Percentiles rank a stretch among this genome's conserved stretches.
These are phyloP conservation scores for Teunomyces pallodes DNA, from an alignment of 805 yeast genomes.

Conservation along the genomic window DNA sequence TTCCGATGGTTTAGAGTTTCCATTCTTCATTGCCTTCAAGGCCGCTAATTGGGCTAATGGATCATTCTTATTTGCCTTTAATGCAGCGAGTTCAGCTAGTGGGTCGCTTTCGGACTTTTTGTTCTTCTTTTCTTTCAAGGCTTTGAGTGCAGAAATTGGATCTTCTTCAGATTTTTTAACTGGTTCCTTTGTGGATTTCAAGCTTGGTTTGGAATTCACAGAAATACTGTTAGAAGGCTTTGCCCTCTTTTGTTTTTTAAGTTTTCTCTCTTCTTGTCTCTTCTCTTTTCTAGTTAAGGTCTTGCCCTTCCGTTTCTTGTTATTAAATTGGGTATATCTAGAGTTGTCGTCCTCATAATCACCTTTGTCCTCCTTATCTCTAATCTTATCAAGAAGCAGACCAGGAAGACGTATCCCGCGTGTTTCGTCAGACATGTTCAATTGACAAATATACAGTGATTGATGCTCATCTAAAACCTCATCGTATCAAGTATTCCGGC, in stretches of 20 bases:
- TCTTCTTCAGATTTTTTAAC: slow-evolving; percentile 8
- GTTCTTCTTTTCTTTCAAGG: slow-evolving; percentile 10
- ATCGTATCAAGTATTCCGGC: background rate
- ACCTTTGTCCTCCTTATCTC: slow-evolving; percentile 39
- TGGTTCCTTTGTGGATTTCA: slow-evolving; percentile 2
- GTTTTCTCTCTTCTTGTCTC: slow-evolving; percentile 32
- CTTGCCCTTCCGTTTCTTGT: slow-evolving; percentile 23
- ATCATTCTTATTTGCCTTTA: slow-evolving; percentile 15
- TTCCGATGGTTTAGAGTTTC: background rate
- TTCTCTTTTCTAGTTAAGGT: slow-evolving; percentile 32
- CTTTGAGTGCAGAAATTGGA: slow-evolving; percentile 13
- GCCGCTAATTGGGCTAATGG: slow-evolving; percentile 23
- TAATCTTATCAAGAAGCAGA: slow-evolving; percentile 49
- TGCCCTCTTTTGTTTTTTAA: slow-evolving; percentile 30
- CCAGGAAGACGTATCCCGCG: slow-evolving; percentile 61
- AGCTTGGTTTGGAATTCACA: background rate
- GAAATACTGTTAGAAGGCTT: slow-evolving; percentile 1
- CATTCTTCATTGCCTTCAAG: slow-evolving; percentile 9
- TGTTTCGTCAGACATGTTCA: slow-evolving; percentile 11
- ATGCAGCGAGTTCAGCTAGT: slow-evolving; percentile 8
- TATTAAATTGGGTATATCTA: slow-evolving; percentile 12
- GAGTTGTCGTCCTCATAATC: slow-evolving; percentile 39
- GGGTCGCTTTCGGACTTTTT: slow-evolving; percentile 8
- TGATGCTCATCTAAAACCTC: slow-evolving; percentile 2
- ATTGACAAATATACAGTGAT: background rate